These are phyloP conservation scores for Tilletia indica DNA, from an alignment of 1,284 basidiomycete genomes.

Conservation along the genomic window DNA sequence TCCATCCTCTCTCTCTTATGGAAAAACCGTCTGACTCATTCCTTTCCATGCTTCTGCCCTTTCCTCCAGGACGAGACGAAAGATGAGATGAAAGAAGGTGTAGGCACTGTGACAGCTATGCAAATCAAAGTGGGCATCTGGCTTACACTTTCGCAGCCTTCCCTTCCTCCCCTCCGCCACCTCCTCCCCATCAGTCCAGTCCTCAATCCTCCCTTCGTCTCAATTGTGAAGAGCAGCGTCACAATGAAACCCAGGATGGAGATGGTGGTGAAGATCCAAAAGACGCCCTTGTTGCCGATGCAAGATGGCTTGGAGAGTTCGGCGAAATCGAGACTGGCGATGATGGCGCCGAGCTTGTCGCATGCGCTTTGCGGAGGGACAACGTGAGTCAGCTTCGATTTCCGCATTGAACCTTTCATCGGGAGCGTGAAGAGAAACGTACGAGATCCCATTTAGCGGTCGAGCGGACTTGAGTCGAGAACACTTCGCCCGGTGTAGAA, in stretches of 20 bases:
- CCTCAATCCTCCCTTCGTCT: slow-evolving; percentile 49
- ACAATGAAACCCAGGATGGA: slow-evolving; percentile 39
- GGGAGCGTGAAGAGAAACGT: too few species aligned
- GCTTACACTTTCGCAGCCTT: too few species aligned
- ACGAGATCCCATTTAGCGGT: too few species aligned
- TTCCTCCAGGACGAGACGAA: too few species aligned
- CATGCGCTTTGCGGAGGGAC: slow-evolving; percentile 57
- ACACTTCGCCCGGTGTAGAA: slow-evolving; percentile 68
- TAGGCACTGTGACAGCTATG: too few species aligned
- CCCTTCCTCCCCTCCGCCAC: slow-evolving; percentile 22
- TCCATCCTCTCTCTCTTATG: too few species aligned
- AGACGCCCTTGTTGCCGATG: slow-evolving; percentile 38
- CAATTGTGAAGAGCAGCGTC: slow-evolving; percentile 37
- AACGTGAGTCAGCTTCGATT: too few species aligned
- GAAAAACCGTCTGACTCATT: too few species aligned
- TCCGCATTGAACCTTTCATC: too few species aligned
- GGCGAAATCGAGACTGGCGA: slow-evolving; percentile 53
- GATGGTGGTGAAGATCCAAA: slow-evolving; percentile 51
- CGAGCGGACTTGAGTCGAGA: slow-evolving; percentile 69
- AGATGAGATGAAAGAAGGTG: too few species aligned
- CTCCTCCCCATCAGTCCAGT: slow-evolving; percentile 45
- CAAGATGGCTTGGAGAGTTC: not conserved
- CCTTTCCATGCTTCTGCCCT: too few species aligned
- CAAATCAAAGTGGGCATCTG: too few species aligned
- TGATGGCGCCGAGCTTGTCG: slow-evolving; percentile 59